A percentile compares a stretch with the other conserved stretches of the same genome.
These are phyloP conservation scores for Thuja plicata DNA, from an alignment of 83 land plant genomes.

Conservation along the genomic window DNA sequence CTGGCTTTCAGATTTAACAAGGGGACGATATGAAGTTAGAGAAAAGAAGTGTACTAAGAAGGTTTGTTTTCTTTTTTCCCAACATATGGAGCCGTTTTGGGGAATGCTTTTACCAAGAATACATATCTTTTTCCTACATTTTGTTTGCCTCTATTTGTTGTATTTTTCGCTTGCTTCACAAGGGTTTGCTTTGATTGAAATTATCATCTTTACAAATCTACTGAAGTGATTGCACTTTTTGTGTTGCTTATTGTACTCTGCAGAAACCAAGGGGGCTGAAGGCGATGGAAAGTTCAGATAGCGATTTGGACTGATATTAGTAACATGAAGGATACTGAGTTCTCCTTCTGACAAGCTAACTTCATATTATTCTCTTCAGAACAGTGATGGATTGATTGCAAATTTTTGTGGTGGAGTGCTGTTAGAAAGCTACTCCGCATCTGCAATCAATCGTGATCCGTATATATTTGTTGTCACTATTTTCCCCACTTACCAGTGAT, in stretches of 20 bases:
- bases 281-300: constrained; percentile 18
- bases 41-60: constrained; percentile 80
- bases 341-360: not conserved
- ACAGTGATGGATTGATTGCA: constrained; percentile 11
- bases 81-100: not conserved
- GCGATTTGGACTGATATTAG: not conserved
- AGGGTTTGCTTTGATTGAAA: not conserved
- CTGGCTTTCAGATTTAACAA: constrained; percentile 71
- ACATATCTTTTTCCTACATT: not conserved
- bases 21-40: constrained; percentile 72
- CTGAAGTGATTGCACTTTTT: constrained; percentile 1
- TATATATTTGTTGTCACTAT: not conserved
- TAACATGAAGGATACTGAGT: not conserved
- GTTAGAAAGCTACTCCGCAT: constrained; percentile 10
- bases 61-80: constrained; percentile 29
- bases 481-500: not conserved
- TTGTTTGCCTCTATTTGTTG: not conserved
- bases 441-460: not conserved
- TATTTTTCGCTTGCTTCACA: not conserved
- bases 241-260: not conserved
- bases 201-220: not conserved
- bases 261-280: constrained; percentile 18
- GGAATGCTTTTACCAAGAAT: not conserved
- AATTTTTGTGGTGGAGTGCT: constrained; percentile 10
- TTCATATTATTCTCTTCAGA: not conserved